Evolutionary conservation across 2,329 filamentous ascomycete species (phyloP), one percentile per base, ranked within the genome.

Genomic region (Phoma herbarum): DNA sequence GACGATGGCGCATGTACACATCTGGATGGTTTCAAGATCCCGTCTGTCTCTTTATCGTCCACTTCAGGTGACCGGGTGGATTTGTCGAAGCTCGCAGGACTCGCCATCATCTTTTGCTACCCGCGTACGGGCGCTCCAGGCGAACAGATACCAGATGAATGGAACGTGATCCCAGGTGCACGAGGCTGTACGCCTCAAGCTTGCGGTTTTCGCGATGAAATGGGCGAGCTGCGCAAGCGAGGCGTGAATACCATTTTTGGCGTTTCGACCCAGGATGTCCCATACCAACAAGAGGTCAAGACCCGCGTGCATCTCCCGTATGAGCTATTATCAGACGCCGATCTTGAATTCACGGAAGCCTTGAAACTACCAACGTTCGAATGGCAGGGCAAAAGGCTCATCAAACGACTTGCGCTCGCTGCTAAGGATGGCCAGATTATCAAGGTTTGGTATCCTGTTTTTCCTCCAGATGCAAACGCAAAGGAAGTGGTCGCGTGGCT

Each of bases 371-470:
- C 76, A 41, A 77, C 73, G 4, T 78, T 81, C 52, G 74, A 78
- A 14, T 81, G 74, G 71, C 59, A 79, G 51, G 74, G 73, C 4
- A 68, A 63, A 52, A 72, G 58, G 45, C 57, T 81, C 44, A 72
- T 76, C 42, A 79, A 77, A 64, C 66, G 79, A 33, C 62, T 81
- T 52, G 75, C 72, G 45, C 61, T 81, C 57, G 76, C 75, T 10
- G 61, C 80, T 23, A 64, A 77, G 53, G 71, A 79, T 61, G 79
- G 78, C 6, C 76, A 67, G 63, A 71, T 81, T 33, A 60, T 75
- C 43, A 77, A 76, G 61, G 73, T 78, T 18, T 80, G 74, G 70
- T 81, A 80, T 71, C 78, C 77, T n/a, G 77, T 80, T 78, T 80
- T 62, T 75, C 61, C 78, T 48, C 76, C 79, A 16, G 72, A 79